Base-by-base conservation (phyloP, 306 rosid genomes). In the Hippophae tibetana region DNA sequence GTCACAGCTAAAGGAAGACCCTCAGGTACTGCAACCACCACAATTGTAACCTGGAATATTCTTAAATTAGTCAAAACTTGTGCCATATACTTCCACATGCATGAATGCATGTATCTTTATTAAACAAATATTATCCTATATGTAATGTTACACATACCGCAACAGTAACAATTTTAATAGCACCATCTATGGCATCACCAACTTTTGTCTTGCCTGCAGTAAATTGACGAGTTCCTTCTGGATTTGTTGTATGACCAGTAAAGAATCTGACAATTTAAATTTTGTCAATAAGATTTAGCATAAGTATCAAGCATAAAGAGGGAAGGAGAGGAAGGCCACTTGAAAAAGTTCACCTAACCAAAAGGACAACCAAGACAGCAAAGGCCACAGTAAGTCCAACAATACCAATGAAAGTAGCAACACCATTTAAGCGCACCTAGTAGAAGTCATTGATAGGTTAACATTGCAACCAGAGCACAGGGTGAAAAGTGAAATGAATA, bases 1-100 rank as follows among this genome's bases (percentile, higher is more conserved):
- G 95, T 89, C 40, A 89, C 97, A 43, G 97, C 97, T 43, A 89
- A 76, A 26, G 97, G 97, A 41, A 89, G 94, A 64, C 97, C 97
- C 80, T 89, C 97, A 42, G 97, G 97, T 56, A 89, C 97, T 10
- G 97, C 97, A 82, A 89, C 95, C 65, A 86, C 97, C 9, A 89
- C 94, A 64, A 89, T 89, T 49, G 97, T 89, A 42, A 89, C 97
- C 97, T 89, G 58, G 57, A 78, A 57, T 41, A 67, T 56, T 67
- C 58, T 40, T 43, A 41, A n/a, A 49, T 46, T 48, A 65, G 61
- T 47, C 43, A 60, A 12, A 43, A 63, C 42, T 58, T 8, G 43
- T 43, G 48, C 58, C 43, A 27, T 6, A 53, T 5, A 53, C 10
- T 9, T 5, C 46, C 52, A 53, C 31, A 5, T 57, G 7, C 38